phyloP scores from a whole-genome alignment of 305 asterid genomes.

The Fraxinus nigra region DNA sequence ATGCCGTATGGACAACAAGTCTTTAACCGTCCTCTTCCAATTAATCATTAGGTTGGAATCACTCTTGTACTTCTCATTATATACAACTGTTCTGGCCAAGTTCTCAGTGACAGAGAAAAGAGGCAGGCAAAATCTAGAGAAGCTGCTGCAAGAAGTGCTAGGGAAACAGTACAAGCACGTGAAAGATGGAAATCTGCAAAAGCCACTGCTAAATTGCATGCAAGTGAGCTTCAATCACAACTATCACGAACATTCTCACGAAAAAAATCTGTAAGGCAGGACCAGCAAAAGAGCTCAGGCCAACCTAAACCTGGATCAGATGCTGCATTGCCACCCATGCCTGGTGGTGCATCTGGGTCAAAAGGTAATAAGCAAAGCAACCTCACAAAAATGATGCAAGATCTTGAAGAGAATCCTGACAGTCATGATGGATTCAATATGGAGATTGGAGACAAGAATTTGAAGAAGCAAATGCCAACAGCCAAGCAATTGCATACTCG shows the following conservation, averaged over 20 bases:
- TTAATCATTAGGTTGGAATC: slow-evolving; percentile 57
- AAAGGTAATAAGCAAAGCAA: slow-evolving; percentile 56
- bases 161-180: slow-evolving; percentile 67
- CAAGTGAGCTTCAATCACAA: slow-evolving; percentile 45
- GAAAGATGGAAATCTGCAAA: slow-evolving; percentile 78
- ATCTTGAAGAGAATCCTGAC: slow-evolving; percentile 65
- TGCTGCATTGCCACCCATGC: slow-evolving; percentile 54
- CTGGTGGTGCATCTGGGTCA: slow-evolving; percentile 27
- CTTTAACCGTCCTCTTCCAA: slow-evolving; percentile 4
- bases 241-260: slow-evolving; percentile 80
- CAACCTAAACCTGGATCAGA: slow-evolving; percentile 54
- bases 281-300: slow-evolving; percentile 31
- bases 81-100: slow-evolving; percentile 85
- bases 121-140: slow-evolving; percentile 72
- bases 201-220: slow-evolving; percentile 56
- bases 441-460: slow-evolving; percentile 65
- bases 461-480: slow-evolving; percentile 47
- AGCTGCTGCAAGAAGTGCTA: slow-evolving; percentile 72
- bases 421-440: slow-evolving; percentile 59
- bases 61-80: slow-evolving; percentile 63
- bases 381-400: slow-evolving; percentile 69
- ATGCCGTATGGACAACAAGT: background rate
- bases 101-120: slow-evolving; percentile 61
- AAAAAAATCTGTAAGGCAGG: slow-evolving; percentile 47
- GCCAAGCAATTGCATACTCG: slow-evolving; percentile 66